Conservation (phyloP, 2,329 filamentous ascomycete species). For the Scleromitrula shiraiana region DNA sequence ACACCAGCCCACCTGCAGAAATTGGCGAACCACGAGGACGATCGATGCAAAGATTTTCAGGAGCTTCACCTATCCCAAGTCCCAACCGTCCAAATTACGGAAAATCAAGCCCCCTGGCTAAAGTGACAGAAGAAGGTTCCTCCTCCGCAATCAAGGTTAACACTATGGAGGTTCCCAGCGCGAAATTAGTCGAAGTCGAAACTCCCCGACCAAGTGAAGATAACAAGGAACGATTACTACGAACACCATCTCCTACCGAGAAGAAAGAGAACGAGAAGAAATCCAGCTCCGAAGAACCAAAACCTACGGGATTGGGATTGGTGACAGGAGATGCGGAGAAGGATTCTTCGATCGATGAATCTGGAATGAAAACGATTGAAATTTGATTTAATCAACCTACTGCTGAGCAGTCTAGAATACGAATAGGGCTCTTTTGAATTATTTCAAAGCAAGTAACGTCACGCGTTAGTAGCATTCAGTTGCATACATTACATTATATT, state of each 20-base stretch:
- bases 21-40: slow-evolving; percentile 57
- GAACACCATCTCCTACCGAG: slow-evolving; percentile 20
- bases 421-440: too few species aligned
- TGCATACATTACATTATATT: too few species aligned
- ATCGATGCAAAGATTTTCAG: slow-evolving; percentile 61
- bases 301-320: slow-evolving; percentile 13
- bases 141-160: slow-evolving; percentile 21
- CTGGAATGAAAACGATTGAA: slow-evolving; percentile 31
- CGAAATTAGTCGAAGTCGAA: slow-evolving; percentile 30
- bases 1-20: slow-evolving; percentile 57
- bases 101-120: slow-evolving; percentile 64
- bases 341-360: slow-evolving; percentile 21
- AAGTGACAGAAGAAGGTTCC: slow-evolving; percentile 60
- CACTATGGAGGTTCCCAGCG: slow-evolving; percentile 19
- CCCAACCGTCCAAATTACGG: slow-evolving; percentile 58
- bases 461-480: neutral
- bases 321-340: slow-evolving; percentile 22
- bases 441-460: too few species aligned
- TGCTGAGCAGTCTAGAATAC: neutral
- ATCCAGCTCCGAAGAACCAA: slow-evolving; percentile 11
- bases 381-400: slow-evolving; percentile 27
- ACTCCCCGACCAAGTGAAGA: slow-evolving; percentile 29
- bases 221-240: slow-evolving; percentile 23
- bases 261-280: slow-evolving; percentile 27
- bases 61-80: slow-evolving; percentile 54